These are phyloP conservation scores for Aeminium ludgeri DNA, from an alignment of 495 filamentous ascomycete species.

Conservation along the genomic window DNA sequence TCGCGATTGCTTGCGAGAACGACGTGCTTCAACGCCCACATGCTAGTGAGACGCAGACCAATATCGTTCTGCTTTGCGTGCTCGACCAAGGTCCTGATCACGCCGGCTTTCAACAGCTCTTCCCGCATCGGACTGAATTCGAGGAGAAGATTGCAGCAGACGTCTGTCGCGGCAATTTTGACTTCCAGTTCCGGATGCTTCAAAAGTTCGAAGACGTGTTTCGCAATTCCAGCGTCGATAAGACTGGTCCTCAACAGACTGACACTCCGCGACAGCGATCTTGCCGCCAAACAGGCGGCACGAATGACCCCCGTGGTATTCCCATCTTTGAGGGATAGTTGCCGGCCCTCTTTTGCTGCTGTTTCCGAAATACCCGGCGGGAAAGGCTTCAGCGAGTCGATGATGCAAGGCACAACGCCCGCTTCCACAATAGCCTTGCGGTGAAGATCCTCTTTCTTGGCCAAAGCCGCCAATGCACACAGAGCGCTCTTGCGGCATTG, in stretches of 20 bases:
- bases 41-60: slow-evolving; percentile 55
- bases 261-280: slow-evolving; percentile 66
- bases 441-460: slow-evolving; percentile 67
- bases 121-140: slow-evolving; percentile 83
- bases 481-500: slow-evolving; percentile 63
- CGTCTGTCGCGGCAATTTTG: slow-evolving; percentile 66
- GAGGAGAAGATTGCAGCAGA: slow-evolving; percentile 64
- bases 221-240: slow-evolving; percentile 67
- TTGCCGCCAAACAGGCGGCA: slow-evolving; percentile 65
- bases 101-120: slow-evolving; percentile 58
- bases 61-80: slow-evolving; percentile 65
- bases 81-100: slow-evolving; percentile 60
- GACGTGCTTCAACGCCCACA: slow-evolving; percentile 89
- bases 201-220: slow-evolving; percentile 62
- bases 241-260: slow-evolving; percentile 69
- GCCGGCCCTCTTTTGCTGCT: not conserved
- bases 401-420: slow-evolving; percentile 61
- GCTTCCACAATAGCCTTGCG: slow-evolving; percentile 69
- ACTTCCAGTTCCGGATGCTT: slow-evolving; percentile 63
- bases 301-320: slow-evolving; percentile 53
- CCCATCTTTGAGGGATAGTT: slow-evolving; percentile 16
- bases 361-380: slow-evolving; percentile 17
- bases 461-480: slow-evolving; percentile 59
- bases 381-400: slow-evolving; percentile 56
- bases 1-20: slow-evolving; percentile 48